These are phyloP conservation scores for Bisporella sp. DNA, from an alignment of 2,329 filamentous ascomycete genomes.

Conservation along the genomic window DNA sequence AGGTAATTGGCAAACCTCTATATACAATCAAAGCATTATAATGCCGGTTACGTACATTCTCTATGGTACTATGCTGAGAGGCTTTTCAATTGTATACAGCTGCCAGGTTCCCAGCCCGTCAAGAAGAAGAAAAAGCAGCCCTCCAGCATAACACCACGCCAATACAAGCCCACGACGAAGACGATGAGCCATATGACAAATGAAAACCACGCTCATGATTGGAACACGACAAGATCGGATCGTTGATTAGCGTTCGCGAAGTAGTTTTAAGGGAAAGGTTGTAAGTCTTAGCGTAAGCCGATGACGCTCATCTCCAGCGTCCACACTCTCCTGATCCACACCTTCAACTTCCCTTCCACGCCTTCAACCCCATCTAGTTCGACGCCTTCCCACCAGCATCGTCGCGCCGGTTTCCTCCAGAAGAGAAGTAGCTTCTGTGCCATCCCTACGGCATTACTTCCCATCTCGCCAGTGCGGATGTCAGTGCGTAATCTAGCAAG, in stretches of 20 bases:
- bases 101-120: too few species aligned
- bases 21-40: too few species aligned
- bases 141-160: background rate
- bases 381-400: slow-evolving; percentile 99
- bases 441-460: slow-evolving; percentile 86
- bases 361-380: slow-evolving; percentile 86
- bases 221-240: too few species aligned
- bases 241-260: background rate
- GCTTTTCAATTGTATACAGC: too few species aligned
- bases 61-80: too few species aligned
- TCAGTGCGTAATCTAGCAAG: slow-evolving; percentile 89
- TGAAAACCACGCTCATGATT: too few species aligned
- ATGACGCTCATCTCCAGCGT: slow-evolving; percentile 98
- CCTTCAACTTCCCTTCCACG: slow-evolving; percentile 85
- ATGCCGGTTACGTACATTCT: too few species aligned
- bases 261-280: background rate
- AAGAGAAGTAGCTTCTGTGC: slow-evolving; percentile 96
- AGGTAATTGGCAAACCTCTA: too few species aligned
- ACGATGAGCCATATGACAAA: too few species aligned
- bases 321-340: slow-evolving; percentile 98
- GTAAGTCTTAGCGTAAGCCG: slow-evolving; percentile 50
- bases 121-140: too few species aligned
- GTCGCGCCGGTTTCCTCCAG: slow-evolving; percentile 91
- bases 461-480: slow-evolving; percentile 70
- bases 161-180: background rate